Evolutionary conservation across 441 rosid genomes (phyloP).

Genomic region (Arabidopsis lyrata): DNA sequence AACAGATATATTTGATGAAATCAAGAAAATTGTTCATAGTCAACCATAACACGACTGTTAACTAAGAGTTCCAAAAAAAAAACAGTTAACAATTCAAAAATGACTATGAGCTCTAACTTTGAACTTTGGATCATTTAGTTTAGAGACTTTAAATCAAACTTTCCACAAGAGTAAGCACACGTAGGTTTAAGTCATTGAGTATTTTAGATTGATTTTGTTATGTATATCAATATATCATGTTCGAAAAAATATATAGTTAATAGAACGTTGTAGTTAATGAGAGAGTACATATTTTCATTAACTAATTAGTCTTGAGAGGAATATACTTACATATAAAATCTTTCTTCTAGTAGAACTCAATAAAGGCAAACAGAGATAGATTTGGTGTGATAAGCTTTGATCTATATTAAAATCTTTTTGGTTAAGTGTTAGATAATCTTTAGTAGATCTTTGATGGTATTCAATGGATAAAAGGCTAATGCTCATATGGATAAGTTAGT

Average conservation of each 20-base stretch:
- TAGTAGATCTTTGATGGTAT: conserved; percentile 12
- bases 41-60: conserved; percentile 43
- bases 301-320: background rate
- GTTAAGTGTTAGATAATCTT: conserved; percentile 1
- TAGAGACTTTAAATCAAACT: conserved; percentile 3
- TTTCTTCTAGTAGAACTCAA: background rate
- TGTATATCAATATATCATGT: background rate
- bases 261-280: no score
- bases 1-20: conserved; percentile 31
- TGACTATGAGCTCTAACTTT: conserved; percentile 6
- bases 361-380: conserved; percentile 6
- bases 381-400: conserved; percentile 13
- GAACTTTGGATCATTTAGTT: background rate
- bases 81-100: conserved; percentile 1
- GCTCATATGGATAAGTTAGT: background rate
- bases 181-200: conserved; percentile 6
- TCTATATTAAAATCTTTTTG: conserved; percentile 1
- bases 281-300: background rate
- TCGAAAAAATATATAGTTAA: background rate
- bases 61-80: conserved; percentile 13
- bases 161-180: background rate
- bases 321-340: background rate
- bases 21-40: conserved; percentile 36
- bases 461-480: conserved; percentile 11
- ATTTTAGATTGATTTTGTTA: background rate